A percentile compares a stretch with the other conserved stretches of the same genome.
phyloP scores from a whole-genome alignment of 768 basidiomycete genomes.

The Panaeolus cyanescens region DNA sequence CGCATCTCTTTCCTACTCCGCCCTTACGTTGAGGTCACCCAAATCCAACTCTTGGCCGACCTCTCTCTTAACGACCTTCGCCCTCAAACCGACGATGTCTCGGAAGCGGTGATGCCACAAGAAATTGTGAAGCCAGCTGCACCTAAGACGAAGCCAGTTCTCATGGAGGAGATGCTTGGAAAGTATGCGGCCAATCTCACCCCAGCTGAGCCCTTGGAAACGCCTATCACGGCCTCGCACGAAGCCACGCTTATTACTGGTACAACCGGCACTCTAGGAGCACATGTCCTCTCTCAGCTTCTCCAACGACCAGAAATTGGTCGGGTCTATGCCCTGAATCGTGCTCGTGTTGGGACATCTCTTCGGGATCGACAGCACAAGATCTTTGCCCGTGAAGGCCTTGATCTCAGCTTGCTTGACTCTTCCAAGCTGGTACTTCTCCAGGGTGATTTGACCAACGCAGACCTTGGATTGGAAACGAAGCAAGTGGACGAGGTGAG shows the following conservation, averaged over 20 bases:
- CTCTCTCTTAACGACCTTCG: slow-evolving; percentile 29
- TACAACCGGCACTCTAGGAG: slow-evolving; percentile 37
- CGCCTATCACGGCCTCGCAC: background rate
- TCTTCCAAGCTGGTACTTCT: slow-evolving; percentile 7
- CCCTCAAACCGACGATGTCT: background rate
- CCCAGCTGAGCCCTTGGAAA: background rate
- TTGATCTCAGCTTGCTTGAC: slow-evolving; percentile 4
- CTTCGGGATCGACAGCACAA: slow-evolving; percentile 10
- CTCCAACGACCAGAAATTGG: slow-evolving; percentile 23
- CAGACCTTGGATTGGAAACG: slow-evolving; percentile 6
- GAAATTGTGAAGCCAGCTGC: slow-evolving; percentile 4
- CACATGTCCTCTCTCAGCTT: slow-evolving; percentile 30
- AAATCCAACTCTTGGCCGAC: slow-evolving; percentile 37
- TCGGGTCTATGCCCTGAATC: slow-evolving; percentile 36
- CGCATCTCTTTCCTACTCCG: slow-evolving; percentile 35
- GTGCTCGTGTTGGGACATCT: background rate
- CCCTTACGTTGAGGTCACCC: slow-evolving; percentile 28
- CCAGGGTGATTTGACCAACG: slow-evolving; percentile 1
- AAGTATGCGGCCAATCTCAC: slow-evolving; percentile 6
- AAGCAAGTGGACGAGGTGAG: slow-evolving; percentile 4
- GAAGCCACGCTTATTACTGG: slow-evolving; percentile 36
- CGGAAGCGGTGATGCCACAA: background rate
- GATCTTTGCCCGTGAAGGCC: slow-evolving; percentile 1
- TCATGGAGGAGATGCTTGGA: slow-evolving; percentile 14
- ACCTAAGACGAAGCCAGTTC: slow-evolving; percentile 9